phyloP scores from a whole-genome alignment of 73 alveolate genomes.

The Tetrahymena elliotti region DNA sequence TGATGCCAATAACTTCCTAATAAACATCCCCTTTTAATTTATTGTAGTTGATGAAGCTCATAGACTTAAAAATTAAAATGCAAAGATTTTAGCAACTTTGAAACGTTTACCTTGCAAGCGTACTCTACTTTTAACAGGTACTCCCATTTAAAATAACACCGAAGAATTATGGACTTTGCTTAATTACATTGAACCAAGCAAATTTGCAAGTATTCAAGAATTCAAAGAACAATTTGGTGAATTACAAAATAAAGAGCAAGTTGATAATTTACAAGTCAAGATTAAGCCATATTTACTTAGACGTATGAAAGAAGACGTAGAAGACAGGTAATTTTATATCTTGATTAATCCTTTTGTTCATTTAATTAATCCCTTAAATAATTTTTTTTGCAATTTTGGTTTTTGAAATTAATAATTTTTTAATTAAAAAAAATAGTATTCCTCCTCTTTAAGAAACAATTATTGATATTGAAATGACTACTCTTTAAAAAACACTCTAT shows the following conservation, averaged over 20 bases:
- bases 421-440: slow-evolving; percentile 13
- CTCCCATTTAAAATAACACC: slow-evolving; percentile 95
- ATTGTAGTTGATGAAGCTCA: slow-evolving; percentile 98
- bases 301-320: slow-evolving; percentile 97
- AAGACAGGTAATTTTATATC: slow-evolving; percentile 40
- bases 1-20: slow-evolving; percentile 69
- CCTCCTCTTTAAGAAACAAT: slow-evolving; percentile 93
- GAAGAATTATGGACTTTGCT: slow-evolving; percentile 94
- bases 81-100: slow-evolving; percentile 76
- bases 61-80: slow-evolving; percentile 90
- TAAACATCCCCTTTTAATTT: slow-evolving; percentile 78
- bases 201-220: slow-evolving; percentile 44
- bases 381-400: no score
- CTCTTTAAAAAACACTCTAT: slow-evolving; percentile 70
- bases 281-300: slow-evolving; percentile 92
- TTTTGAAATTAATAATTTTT: no score
- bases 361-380: no score
- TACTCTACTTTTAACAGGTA: slow-evolving; percentile 83
- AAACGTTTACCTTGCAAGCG: slow-evolving; percentile 87
- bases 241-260: slow-evolving; percentile 63
- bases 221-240: slow-evolving; percentile 65
- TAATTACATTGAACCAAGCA: slow-evolving; percentile 90
- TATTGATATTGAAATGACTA: slow-evolving; percentile 87
- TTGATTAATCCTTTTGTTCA: not conserved
- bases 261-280: slow-evolving; percentile 52